Percentiles rank a stretch among this genome's conserved stretches.
Evolutionary conservation across 805 yeast species (phyloP).

Genomic region (Lipomyces yamadae): DNA sequence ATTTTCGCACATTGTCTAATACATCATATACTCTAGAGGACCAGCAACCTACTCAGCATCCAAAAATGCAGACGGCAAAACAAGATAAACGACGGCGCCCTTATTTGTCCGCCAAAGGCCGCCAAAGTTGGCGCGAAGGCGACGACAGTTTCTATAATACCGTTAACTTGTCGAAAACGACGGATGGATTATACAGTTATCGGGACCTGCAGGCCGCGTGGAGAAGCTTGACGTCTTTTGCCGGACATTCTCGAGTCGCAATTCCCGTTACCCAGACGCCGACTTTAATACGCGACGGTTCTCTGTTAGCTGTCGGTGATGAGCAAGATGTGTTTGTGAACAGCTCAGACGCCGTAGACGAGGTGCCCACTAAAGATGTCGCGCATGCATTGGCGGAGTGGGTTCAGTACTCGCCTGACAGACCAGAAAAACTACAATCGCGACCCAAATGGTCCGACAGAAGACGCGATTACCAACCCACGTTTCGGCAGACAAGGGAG

Average conservation of each 20-base stretch:
- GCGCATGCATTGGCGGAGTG: neutral
- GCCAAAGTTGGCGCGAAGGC: neutral
- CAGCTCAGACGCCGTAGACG: neutral
- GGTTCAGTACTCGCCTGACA: neutral
- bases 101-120: neutral
- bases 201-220: neutral
- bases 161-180: neutral
- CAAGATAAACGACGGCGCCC: neutral
- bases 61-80: neutral
- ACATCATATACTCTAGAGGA: neutral
- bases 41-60: neutral
- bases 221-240: neutral
- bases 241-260: neutral
- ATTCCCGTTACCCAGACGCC: slow-evolving; percentile 1
- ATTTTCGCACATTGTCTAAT: neutral
- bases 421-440: neutral
- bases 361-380: neutral
- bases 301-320: neutral
- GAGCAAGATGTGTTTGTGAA: neutral
- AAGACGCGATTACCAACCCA: neutral
- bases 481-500: neutral
- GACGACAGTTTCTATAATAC: neutral
- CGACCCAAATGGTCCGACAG: neutral
- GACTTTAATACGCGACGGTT: neutral
- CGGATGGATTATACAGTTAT: neutral